phyloP scores from a whole-genome alignment of 805 yeast genomes.

The Pichia occidentalis region DNA sequence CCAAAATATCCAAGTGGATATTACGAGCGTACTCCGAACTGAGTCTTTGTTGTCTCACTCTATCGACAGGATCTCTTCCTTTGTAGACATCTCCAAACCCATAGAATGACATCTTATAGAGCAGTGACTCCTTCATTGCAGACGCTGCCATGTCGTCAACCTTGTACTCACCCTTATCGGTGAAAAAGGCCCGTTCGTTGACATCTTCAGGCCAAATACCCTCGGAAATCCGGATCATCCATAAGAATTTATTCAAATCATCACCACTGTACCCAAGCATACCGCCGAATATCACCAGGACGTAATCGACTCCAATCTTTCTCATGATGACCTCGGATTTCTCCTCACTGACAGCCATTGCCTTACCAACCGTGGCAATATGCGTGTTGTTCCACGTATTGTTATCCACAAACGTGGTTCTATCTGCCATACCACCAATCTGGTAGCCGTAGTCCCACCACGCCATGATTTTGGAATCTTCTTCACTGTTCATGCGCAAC shows the following conservation, averaged over 20 bases:
- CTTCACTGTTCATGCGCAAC: slow-evolving; percentile 96
- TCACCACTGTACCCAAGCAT: slow-evolving; percentile 90
- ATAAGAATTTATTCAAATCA: slow-evolving; percentile 90
- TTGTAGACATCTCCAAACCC: slow-evolving; percentile 68
- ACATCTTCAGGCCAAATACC: slow-evolving; percentile 99
- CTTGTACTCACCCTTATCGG: slow-evolving; percentile 78
- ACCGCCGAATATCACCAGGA: slow-evolving; percentile 91
- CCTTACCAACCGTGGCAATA: slow-evolving; percentile 98
- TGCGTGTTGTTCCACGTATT: slow-evolving; percentile 99
- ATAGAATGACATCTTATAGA: slow-evolving; percentile 94
- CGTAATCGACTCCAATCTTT: slow-evolving; percentile 92
- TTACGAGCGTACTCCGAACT: slow-evolving; percentile 23
- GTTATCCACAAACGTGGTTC: slow-evolving; percentile 96
- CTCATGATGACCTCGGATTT: slow-evolving; percentile 81
- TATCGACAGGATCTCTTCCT: slow-evolving; percentile 61
- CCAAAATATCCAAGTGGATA: slow-evolving; percentile 69
- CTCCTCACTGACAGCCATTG: slow-evolving; percentile 87
- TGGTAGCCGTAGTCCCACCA: slow-evolving; percentile 99
- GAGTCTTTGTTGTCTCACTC: slow-evolving; percentile 76
- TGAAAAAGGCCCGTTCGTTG: slow-evolving; percentile 76
- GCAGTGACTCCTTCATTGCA: slow-evolving; percentile 80
- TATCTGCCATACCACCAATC: slow-evolving; percentile 99
- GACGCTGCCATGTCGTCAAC: slow-evolving; percentile 77
- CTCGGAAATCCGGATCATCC: slow-evolving; percentile 99
- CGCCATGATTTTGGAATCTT: slow-evolving; percentile 92